Base-by-base conservation (phyloP, 2,329 filamentous ascomycete species). In the Pseudonectria buxi region DNA sequence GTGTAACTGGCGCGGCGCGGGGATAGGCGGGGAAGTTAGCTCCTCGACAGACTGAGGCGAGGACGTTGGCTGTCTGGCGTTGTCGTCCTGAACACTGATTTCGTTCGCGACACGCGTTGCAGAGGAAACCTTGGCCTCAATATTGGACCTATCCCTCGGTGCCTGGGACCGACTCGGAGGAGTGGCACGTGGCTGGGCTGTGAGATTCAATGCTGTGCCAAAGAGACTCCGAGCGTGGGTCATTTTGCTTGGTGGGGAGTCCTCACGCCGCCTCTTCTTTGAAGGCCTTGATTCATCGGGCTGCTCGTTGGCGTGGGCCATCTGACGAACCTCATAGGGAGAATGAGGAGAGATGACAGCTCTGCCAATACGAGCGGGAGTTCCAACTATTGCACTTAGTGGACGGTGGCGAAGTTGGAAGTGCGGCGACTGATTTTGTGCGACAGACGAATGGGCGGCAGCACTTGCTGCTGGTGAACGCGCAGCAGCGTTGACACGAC, bases 401-500 rank as follows among this genome's bases (percentile, higher is more conserved):
- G 65, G 62, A 14, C 65, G 59, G 29, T 71, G 65, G 12, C 57
- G 61, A 11, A 62, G 56, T 30, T 62, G 63, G 13, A 62, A 55
- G 39, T 61, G 61, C 43, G 44, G 48, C 39, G 41, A 35, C 13
- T 40, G 42, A n/a, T 51, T 43, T 24, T 44, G 53, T 49, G 40
- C 36, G 16, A 37, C 35, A 4, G 44, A 40, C 7, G 40, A 37
- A 13, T 29, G 45, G 50, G 43, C 42, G 47, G 43, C 40, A 14
- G 30, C 36, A 32, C 40, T 47, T 33, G 49, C 50, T 22, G 37
- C 35, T 4, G 48, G 45, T 11, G 47, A 51, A 34, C 64, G 62
- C n/a, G 61, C 58, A 11, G 65, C 63, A 35, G 62, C 64, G 37
- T 65, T 64, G 6, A 62, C 61, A 30, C 72, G 64, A 12, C 71